Evolutionary conservation across 169 alveolate genomes (phyloP).

Genomic region (Gregarina niphandrodes): DNA sequence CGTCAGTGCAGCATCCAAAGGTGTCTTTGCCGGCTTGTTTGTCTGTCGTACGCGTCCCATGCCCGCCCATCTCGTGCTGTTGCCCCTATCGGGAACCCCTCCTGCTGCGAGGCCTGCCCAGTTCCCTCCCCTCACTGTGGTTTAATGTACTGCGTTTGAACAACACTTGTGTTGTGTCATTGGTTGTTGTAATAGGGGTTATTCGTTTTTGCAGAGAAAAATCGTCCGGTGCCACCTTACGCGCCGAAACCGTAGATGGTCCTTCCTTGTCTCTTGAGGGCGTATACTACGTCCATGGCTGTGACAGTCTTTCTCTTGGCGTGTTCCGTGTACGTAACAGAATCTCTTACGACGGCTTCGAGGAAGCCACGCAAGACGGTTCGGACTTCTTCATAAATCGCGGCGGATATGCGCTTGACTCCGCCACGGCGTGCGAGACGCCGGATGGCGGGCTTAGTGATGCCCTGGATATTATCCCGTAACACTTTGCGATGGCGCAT

Average conservation of each 20-base stretch:
- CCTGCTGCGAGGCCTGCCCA: too few species aligned
- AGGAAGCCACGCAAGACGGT: slow-evolving; percentile 88
- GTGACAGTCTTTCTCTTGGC: slow-evolving; percentile 99
- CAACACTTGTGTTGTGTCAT: too few species aligned
- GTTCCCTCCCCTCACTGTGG: too few species aligned
- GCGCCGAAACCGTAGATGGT: slow-evolving; percentile 99
- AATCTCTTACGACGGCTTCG: slow-evolving; percentile 90
- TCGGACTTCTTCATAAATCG: slow-evolving; percentile 94
- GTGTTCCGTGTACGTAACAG: slow-evolving; percentile 97
- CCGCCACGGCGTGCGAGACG: slow-evolving; percentile 99
- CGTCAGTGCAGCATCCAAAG: too few species aligned
- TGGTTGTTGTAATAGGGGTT: too few species aligned
- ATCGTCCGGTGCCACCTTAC: slow-evolving; percentile 27
- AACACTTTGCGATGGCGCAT: slow-evolving; percentile 81
- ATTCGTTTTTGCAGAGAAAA: neutral
- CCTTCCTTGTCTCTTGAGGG: slow-evolving; percentile 98
- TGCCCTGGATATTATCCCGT: slow-evolving; percentile 93
- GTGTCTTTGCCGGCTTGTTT: too few species aligned
- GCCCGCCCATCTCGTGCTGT: too few species aligned
- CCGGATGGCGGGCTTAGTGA: slow-evolving; percentile 99
- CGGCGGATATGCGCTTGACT: slow-evolving; percentile 94
- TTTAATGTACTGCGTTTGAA: too few species aligned
- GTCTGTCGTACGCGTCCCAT: too few species aligned
- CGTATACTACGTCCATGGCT: slow-evolving; percentile 93
- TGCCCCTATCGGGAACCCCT: too few species aligned